Percentiles rank a stretch among this genome's conserved stretches.
phyloP scores from a whole-genome alignment of 1,139 yeast genomes.

The Barnettozyma hawaiiensis region DNA sequence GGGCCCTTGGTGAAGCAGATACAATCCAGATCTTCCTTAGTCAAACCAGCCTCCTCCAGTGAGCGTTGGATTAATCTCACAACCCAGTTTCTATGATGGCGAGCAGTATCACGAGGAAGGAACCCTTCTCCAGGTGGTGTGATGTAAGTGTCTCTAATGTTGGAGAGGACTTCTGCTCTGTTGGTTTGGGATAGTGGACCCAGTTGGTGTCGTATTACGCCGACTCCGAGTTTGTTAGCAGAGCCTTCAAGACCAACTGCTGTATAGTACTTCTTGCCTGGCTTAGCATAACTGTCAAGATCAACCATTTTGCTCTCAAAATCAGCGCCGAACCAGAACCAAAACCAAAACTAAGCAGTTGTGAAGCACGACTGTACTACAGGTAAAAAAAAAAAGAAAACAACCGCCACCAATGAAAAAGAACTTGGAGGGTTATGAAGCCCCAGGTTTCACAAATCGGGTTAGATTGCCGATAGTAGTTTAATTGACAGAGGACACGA shows the following conservation, averaged over 20 bases:
- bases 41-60: conserved; percentile 54
- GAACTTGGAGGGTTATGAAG: too few species aligned
- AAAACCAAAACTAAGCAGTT: too few species aligned
- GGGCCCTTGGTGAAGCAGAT: conserved; percentile 97
- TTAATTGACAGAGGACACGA: too few species aligned
- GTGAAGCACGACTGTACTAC: too few species aligned
- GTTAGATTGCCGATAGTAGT: too few species aligned
- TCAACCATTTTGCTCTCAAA: too few species aligned
- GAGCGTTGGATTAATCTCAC: conserved; percentile 70
- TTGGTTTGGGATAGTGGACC: conserved; percentile 49
- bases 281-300: conserved; percentile 16
- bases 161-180: conserved; percentile 72
- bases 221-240: conserved; percentile 93
- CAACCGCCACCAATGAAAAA: too few species aligned
- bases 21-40: conserved; percentile 62
- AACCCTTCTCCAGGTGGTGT: conserved; percentile 99
- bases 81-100: conserved; percentile 96
- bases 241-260: conserved; percentile 95
- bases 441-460: too few species aligned
- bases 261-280: conserved; percentile 40
- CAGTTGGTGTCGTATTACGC: conserved; percentile 67
- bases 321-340: too few species aligned
- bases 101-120: conserved; percentile 90
- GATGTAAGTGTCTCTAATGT: conserved; percentile 87
- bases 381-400: too few species aligned